phyloP scores from a whole-genome alignment of 2,329 filamentous ascomycete genomes.

The Trichoderma sp. region DNA sequence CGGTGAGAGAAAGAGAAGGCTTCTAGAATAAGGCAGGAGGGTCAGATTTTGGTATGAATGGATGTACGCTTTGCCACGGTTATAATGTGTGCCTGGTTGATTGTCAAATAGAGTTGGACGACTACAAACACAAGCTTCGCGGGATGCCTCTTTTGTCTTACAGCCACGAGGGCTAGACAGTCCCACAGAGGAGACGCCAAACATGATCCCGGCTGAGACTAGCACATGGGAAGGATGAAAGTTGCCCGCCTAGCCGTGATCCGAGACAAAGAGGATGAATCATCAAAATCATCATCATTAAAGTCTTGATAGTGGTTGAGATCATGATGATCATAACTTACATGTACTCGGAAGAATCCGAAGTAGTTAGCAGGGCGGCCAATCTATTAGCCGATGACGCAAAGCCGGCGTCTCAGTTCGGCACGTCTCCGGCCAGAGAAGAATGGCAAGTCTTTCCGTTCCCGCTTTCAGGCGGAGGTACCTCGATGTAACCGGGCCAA shows the following conservation, averaged over 20 bases:
- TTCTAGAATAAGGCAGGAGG: not conserved
- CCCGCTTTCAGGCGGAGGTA: not conserved
- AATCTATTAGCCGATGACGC: slow-evolving; percentile 6
- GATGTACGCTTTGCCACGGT: not conserved
- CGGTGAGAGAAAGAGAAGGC: not conserved
- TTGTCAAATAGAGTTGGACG: not conserved
- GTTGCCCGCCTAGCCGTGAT: not conserved
- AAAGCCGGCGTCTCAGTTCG: not conserved
- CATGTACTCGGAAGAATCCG: not conserved
- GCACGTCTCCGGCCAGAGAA: not conserved
- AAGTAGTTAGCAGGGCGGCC: not conserved
- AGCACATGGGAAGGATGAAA: not conserved
- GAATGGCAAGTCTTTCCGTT: slow-evolving; percentile 17
- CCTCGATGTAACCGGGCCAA: not conserved
- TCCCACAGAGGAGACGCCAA: not conserved
- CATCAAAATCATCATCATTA: not conserved
- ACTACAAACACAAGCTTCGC: slow-evolving; percentile 10
- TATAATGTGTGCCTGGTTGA: not conserved
- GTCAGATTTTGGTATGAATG: not conserved
- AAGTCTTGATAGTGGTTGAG: not conserved
- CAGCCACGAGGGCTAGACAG: not conserved
- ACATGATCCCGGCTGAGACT: not conserved
- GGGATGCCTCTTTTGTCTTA: not conserved
- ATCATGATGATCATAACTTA: not conserved
- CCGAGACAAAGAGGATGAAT: not conserved